Percentiles rank a stretch among this genome's conserved stretches.
Evolutionary conservation across 2,329 filamentous ascomycete genomes (phyloP).

Genomic region (Hypoxylon sp.): DNA sequence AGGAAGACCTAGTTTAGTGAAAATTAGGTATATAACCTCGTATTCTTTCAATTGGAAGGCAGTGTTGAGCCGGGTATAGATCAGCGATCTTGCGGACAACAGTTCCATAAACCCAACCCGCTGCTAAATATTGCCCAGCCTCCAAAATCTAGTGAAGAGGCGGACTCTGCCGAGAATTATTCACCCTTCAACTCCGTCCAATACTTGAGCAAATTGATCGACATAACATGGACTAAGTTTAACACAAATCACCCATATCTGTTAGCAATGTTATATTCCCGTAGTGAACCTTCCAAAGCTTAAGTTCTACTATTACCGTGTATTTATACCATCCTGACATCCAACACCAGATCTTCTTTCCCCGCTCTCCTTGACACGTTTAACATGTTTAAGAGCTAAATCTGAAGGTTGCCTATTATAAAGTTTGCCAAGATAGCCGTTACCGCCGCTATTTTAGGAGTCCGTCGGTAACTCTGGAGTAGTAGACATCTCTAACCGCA

Average conservation of each 20-base stretch:
- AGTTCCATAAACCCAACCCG: neutral
- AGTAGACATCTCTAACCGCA: neutral
- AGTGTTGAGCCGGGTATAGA: too few relatives aligned
- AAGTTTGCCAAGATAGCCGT: neutral
- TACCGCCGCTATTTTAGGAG: slow-evolving; percentile 20
- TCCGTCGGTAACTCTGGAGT: slow-evolving; percentile 11
- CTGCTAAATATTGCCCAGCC: neutral
- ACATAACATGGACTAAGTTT: neutral
- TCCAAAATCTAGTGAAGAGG: neutral
- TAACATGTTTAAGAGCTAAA: neutral
- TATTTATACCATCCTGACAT: neutral
- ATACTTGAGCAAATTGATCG: neutral
- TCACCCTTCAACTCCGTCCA: neutral
- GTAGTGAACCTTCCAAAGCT: neutral
- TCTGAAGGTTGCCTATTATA: neutral
- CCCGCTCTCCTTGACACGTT: neutral
- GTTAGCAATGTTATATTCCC: neutral
- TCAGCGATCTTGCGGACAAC: neutral
- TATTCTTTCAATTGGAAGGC: neutral
- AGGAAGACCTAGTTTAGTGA: slow-evolving; percentile 23
- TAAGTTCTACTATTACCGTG: neutral
- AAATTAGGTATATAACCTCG: neutral
- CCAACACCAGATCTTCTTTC: neutral
- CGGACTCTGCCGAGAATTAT: neutral
- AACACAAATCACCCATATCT: neutral